A percentile compares a stretch with the other conserved stretches of the same genome.
Conservation (phyloP, 1,284 basidiomycete genomes). For the Ganoderma boninense region DNA sequence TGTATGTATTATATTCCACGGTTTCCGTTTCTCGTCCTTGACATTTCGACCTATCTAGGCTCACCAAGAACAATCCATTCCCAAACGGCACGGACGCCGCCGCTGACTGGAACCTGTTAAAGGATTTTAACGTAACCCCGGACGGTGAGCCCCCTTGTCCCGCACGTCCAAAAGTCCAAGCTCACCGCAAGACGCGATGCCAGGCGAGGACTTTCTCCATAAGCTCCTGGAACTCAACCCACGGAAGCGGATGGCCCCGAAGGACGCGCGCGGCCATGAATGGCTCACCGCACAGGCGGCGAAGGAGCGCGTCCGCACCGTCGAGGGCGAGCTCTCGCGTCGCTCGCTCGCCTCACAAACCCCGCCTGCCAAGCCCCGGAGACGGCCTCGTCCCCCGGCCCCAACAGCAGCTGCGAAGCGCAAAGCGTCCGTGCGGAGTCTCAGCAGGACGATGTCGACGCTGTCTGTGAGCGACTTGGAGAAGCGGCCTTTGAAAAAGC, state of each 20-base stretch:
- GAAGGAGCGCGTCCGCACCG: not conserved
- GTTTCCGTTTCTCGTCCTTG: not conserved
- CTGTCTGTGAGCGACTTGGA: not conserved
- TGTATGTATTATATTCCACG: conserved; percentile 60
- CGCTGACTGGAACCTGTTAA: conserved; percentile 9
- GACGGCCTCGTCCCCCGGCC: not conserved
- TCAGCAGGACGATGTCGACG: not conserved
- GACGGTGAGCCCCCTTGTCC: not conserved
- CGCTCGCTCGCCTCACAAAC: not conserved
- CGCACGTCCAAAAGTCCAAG: not conserved
- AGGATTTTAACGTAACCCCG: not conserved
- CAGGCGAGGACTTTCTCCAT: conserved; percentile 53
- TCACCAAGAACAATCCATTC: not conserved
- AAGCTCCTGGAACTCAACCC: conserved; percentile 62
- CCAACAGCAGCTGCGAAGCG: not conserved
- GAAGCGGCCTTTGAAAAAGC: not conserved
- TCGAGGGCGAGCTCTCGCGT: conserved; percentile 2
- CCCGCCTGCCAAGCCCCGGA: not conserved
- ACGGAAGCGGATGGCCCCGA: conserved; percentile 60
- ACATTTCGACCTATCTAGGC: not conserved
- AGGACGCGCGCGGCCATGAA: conserved; percentile 64
- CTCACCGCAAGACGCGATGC: not conserved
- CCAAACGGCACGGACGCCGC: not conserved
- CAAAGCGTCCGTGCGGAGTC: not conserved
- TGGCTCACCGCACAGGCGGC: conserved; percentile 60